phyloP scores from a whole-genome alignment of 768 basidiomycete genomes.

The Lanmaoa rubissima region DNA sequence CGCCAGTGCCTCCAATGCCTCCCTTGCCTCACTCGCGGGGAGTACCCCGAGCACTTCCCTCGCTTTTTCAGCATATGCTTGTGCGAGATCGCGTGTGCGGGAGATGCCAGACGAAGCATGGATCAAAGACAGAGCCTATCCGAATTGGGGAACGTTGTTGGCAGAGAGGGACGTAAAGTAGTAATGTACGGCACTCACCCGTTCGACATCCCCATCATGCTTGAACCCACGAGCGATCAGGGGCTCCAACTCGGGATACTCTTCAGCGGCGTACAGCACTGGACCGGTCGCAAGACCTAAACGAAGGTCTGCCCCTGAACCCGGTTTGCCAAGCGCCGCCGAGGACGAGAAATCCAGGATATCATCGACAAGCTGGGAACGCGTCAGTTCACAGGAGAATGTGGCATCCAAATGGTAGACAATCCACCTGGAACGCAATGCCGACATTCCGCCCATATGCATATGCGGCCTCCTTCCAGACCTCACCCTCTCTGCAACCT shows the following conservation, averaged over 20 bases:
- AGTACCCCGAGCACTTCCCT: constrained; percentile 63
- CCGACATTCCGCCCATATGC: constrained; percentile 88
- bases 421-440: constrained; percentile 88
- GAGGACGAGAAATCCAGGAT: constrained; percentile 89
- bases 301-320: constrained; percentile 73
- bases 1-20: constrained; percentile 71
- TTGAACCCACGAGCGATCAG: constrained; percentile 80
- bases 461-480: constrained; percentile 88
- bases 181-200: constrained; percentile 42
- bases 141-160: background rate
- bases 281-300: constrained; percentile 87
- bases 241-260: constrained; percentile 71
- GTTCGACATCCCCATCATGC: constrained; percentile 74
- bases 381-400: background rate
- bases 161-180: background rate
- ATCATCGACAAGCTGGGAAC: constrained; percentile 85
- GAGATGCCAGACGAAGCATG: constrained; percentile 70
- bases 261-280: constrained; percentile 82
- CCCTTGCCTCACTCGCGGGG: constrained; percentile 78
- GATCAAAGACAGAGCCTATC: constrained; percentile 59
- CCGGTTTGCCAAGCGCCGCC: constrained; percentile 82
- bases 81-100: constrained; percentile 76
- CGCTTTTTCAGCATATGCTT: constrained; percentile 73
- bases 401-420: background rate
- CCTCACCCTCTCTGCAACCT: constrained; percentile 70